These are phyloP conservation scores for Chlorella sorokiniana DNA, from an alignment of 139 green algal species.

Conservation along the genomic window DNA sequence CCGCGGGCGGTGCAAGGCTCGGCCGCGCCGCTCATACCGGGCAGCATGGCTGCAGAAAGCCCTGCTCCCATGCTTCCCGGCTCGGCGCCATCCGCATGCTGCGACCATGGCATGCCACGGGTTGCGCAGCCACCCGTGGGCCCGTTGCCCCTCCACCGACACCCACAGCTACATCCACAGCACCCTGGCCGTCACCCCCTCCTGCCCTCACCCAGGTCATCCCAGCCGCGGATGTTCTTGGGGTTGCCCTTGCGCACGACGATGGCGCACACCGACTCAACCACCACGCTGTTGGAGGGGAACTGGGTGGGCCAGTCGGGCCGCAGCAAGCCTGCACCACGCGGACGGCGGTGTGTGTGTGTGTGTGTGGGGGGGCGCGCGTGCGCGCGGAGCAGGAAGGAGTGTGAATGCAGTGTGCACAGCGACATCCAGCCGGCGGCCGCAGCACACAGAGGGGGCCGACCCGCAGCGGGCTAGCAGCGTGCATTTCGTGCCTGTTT, in stretches of 20 bases:
- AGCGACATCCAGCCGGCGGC: too few species aligned
- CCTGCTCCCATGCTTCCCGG: too few species aligned
- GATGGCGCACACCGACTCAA: constrained; percentile 63
- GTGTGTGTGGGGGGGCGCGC: neutral
- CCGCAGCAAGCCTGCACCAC: constrained; percentile 56
- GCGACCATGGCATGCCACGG: too few species aligned
- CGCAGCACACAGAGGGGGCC: neutral
- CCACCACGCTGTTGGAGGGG: constrained; percentile 57
- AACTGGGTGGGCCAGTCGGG: constrained; percentile 59
- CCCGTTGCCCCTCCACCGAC: too few species aligned
- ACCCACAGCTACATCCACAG: too few species aligned
- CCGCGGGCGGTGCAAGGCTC: neutral
- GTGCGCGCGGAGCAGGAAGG: neutral
- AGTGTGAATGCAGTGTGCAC: neutral
- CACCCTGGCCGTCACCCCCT: too few species aligned
- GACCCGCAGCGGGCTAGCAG: neutral
- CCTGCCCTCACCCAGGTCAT: constrained; percentile 65
- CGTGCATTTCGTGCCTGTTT: too few species aligned
- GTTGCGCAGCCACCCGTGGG: too few species aligned
- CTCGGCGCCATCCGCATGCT: too few species aligned
- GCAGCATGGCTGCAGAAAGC: too few species aligned
- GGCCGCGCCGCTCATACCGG: too few species aligned
- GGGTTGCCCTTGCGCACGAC: constrained; percentile 71
- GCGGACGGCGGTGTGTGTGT: neutral
- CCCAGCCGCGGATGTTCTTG: constrained; percentile 74